Conservation (phyloP, 768 basidiomycete genomes). For the Serendipita sp. region DNA sequence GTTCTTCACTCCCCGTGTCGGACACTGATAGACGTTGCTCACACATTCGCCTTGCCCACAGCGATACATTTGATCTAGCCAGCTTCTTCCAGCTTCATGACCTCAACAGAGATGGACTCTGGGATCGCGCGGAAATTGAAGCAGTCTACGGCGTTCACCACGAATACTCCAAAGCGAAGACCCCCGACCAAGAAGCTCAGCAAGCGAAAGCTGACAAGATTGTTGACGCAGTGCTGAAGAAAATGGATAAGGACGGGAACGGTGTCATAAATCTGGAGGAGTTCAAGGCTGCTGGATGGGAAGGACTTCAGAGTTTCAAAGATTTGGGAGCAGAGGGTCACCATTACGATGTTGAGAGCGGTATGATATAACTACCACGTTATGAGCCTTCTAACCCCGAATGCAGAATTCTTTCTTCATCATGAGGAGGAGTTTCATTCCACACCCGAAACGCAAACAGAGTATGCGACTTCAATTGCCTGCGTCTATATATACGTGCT, state of each 20-base stretch:
- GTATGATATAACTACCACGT: conserved; percentile 22
- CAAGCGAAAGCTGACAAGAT: conserved; percentile 70
- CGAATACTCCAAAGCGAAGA: conserved; percentile 69
- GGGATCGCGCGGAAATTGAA: conserved; percentile 81
- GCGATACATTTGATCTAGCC: conserved; percentile 65
- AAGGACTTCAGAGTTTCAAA: conserved; percentile 70
- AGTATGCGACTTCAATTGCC: conserved; percentile 20
- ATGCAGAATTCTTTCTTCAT: conserved; percentile 79
- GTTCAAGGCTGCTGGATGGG: conserved; percentile 53
- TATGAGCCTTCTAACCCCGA: conserved; percentile 7
- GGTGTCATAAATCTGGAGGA: conserved; percentile 55
- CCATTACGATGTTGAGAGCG: conserved; percentile 84
- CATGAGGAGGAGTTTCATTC: conserved; percentile 95
- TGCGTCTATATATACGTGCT: neutral
- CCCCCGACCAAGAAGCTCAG: conserved; percentile 67
- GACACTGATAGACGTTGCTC: neutral
- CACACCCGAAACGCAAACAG: conserved; percentile 94
- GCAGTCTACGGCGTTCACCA: conserved; percentile 96
- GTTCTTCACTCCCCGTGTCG: neutral
- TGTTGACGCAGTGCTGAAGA: conserved; percentile 49
- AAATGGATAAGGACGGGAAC: conserved; percentile 62
- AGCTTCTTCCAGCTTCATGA: conserved; percentile 97
- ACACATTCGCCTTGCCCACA: conserved; percentile 18
- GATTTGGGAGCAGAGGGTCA: conserved; percentile 79
- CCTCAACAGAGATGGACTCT: conserved; percentile 72